phyloP scores from a whole-genome alignment of 441 rosid genomes.

The Viola pubescens region DNA sequence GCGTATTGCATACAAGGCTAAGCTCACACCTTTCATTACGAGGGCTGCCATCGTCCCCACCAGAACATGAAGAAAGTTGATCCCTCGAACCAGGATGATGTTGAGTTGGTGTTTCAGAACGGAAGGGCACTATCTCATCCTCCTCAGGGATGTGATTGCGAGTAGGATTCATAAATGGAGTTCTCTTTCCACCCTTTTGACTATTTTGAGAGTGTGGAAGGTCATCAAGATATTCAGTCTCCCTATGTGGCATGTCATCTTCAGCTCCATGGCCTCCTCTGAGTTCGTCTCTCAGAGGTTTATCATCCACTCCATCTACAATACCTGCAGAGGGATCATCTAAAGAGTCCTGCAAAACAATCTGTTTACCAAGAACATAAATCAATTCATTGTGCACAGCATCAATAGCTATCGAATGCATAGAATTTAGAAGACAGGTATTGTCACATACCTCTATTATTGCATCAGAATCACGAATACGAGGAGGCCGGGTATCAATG shows the following conservation, averaged over 20 bases:
- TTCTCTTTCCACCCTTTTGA: constrained; percentile 35
- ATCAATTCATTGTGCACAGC: constrained; percentile 21
- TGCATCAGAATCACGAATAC: constrained; percentile 88
- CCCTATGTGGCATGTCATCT: constrained; percentile 25
- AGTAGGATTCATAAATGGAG: constrained; percentile 28
- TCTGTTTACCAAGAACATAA: constrained; percentile 46
- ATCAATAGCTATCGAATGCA: constrained; percentile 9
- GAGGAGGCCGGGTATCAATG: constrained; percentile 75
- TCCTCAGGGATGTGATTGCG: constrained; percentile 40
- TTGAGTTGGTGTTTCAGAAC: constrained; percentile 25
- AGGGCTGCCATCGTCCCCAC: constrained; percentile 31
- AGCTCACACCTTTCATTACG: constrained; percentile 43
- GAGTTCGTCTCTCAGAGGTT: constrained; percentile 28
- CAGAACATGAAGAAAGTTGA: constrained; percentile 26
- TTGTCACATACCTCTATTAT: constrained; percentile 67
- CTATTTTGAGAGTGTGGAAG: constrained; percentile 30
- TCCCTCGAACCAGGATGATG: constrained; percentile 31
- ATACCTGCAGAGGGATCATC: constrained; percentile 44
- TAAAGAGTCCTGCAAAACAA: constrained; percentile 61
- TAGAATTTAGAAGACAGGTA: constrained; percentile 10
- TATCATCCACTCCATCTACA: constrained; percentile 28
- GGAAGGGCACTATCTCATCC: constrained; percentile 28
- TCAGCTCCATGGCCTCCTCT: constrained; percentile 31
- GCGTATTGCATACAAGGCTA: background rate
- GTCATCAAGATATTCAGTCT: constrained; percentile 31